phyloP scores from a whole-genome alignment of 495 filamentous ascomycete species.

The Neurospora sp. region DNA sequence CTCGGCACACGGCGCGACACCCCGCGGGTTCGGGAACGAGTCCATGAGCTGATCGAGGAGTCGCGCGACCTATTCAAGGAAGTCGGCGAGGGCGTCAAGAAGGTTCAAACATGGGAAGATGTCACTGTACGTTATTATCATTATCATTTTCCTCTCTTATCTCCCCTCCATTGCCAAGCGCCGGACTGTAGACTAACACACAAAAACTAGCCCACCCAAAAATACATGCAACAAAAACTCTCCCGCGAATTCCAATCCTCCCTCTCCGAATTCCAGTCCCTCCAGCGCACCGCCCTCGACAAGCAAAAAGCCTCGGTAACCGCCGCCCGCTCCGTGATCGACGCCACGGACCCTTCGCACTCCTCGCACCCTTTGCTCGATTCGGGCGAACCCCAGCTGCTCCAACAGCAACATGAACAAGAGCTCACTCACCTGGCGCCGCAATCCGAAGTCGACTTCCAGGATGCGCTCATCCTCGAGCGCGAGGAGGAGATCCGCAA shows the following conservation, averaged over 20 bases:
- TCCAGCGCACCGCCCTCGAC: slow-evolving; percentile 81
- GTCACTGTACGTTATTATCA: slow-evolving; percentile 57
- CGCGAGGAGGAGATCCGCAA: slow-evolving; percentile 92
- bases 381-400: slow-evolving; percentile 35
- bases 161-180: slow-evolving; percentile 8
- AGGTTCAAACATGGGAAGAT: slow-evolving; percentile 82
- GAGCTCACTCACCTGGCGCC: slow-evolving; percentile 73
- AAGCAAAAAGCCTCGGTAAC: slow-evolving; percentile 81
- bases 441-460: slow-evolving; percentile 96
- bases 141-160: not conserved
- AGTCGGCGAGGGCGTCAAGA: slow-evolving; percentile 87
- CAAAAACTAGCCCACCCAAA: slow-evolving; percentile 56
- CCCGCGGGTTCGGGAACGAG: slow-evolving; percentile 79
- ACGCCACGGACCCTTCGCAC: slow-evolving; percentile 11
- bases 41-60: slow-evolving; percentile 77
- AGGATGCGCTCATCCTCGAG: slow-evolving; percentile 89
- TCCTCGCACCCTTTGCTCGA: slow-evolving; percentile 19
- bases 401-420: slow-evolving; percentile 59
- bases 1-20: slow-evolving; percentile 88
- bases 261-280: slow-evolving; percentile 78
- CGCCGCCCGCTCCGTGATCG: slow-evolving; percentile 63
- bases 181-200: not conserved
- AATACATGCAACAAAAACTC: slow-evolving; percentile 91
- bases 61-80: slow-evolving; percentile 82
- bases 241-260: slow-evolving; percentile 82